Evolutionary conservation across 345 rosid genomes (phyloP).

Genomic region (Erysimum cheiranthoides): DNA sequence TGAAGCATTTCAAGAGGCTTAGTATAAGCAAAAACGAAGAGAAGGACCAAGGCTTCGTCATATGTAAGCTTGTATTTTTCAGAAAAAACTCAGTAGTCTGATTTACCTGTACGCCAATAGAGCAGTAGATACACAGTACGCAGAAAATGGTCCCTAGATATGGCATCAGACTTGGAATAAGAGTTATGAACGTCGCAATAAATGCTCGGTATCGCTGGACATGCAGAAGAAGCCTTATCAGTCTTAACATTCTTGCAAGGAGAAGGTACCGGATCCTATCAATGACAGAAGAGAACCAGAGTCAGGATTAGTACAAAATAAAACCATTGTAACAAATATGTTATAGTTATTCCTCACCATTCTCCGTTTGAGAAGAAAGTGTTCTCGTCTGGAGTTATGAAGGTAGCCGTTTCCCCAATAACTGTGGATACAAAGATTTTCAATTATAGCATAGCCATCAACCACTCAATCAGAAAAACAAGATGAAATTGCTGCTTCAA

Average conservation of each 20-base stretch:
- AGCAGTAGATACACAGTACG: conserved; percentile 86
- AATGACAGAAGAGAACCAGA: conserved; percentile 29
- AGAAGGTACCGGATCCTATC: conserved; percentile 98
- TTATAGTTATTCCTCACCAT: conserved; percentile 61
- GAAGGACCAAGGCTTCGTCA: conserved; percentile 15
- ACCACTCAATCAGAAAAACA: conserved; percentile 10
- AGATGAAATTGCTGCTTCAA: conserved; percentile 23
- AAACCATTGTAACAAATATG: not conserved
- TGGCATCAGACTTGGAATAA: conserved; percentile 96
- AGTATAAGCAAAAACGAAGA: not conserved
- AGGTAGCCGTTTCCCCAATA: conserved; percentile 93
- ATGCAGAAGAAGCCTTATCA: conserved; percentile 87
- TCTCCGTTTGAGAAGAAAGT: conserved; percentile 90
- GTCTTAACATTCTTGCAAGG: conserved; percentile 89
- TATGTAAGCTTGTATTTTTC: conserved; percentile 5
- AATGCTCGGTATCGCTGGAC: conserved; percentile 82
- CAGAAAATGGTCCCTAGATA: conserved; percentile 90
- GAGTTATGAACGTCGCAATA: conserved; percentile 86
- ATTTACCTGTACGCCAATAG: conserved; percentile 91
- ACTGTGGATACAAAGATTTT: conserved; percentile 58
- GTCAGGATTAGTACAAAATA: conserved; percentile 4
- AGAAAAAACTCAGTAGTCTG: conserved; percentile 13
- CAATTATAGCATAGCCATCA: conserved; percentile 29
- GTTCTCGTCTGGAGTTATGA: conserved; percentile 67
- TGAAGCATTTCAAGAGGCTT: conserved; percentile 2